Evolutionary conservation across 768 basidiomycete species (phyloP).

Genomic region (Polyporus arcularius): DNA sequence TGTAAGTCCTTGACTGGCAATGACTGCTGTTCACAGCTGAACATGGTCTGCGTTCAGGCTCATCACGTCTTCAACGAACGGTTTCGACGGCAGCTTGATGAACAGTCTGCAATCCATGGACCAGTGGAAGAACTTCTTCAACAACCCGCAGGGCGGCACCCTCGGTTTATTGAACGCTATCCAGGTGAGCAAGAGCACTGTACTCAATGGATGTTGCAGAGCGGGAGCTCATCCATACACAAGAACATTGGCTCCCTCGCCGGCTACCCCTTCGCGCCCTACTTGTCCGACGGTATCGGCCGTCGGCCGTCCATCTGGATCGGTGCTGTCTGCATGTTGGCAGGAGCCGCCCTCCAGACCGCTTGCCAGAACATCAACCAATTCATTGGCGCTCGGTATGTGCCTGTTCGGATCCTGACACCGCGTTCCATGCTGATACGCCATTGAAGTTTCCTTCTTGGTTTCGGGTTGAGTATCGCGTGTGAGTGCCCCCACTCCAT

Average conservation of each 20-base stretch:
- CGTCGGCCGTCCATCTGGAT: conserved; percentile 66
- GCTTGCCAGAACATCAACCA: conserved; percentile 71
- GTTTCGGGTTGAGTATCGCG: conserved; percentile 76
- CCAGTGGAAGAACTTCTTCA: conserved; percentile 66
- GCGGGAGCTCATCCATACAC: conserved; percentile 21
- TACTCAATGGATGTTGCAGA: neutral
- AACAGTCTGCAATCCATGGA: conserved; percentile 71
- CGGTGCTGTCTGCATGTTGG: conserved; percentile 70
- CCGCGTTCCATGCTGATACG: conserved; percentile 1
- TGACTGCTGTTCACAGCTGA: neutral
- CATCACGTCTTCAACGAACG: conserved; percentile 75
- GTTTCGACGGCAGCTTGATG: conserved; percentile 81
- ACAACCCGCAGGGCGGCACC: conserved; percentile 51
- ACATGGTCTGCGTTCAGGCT: conserved; percentile 41
- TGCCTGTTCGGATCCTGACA: conserved; percentile 10
- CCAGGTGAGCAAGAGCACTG: conserved; percentile 46
- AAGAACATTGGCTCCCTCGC: conserved; percentile 72
- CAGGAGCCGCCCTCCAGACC: conserved; percentile 68
- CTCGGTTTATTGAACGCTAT: conserved; percentile 76
- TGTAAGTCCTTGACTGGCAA: conserved; percentile 40
- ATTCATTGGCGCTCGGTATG: conserved; percentile 78
- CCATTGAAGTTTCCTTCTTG: conserved; percentile 58
- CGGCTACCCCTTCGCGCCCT: conserved; percentile 70
- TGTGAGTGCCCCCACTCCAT: conserved; percentile 33
- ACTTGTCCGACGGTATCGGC: conserved; percentile 71